Base-by-base conservation (phyloP, 2,329 filamentous ascomycete species). In the Xylariaceae sp. region DNA sequence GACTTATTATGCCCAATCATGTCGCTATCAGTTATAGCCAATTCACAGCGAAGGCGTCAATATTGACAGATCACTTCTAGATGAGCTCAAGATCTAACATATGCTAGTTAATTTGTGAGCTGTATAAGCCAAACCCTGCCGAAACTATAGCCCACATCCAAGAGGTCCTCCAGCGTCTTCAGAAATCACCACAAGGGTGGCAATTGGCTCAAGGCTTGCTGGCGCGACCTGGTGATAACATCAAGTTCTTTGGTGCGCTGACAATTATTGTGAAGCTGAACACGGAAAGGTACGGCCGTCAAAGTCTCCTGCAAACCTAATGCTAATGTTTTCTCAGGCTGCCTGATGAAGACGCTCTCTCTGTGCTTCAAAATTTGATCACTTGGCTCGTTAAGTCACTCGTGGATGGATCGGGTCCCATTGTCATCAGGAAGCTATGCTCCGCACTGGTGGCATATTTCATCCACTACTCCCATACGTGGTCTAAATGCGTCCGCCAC, bases 221-320 rank as follows among this genome's bases (percentile, higher is more conserved):
- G 9, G 77, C 77, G 44, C 85, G 84, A 56, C 75, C 82, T 18
- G 85, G 90, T 61, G 82, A 88, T 56, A 87, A 92, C 64, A 84
- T 94, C 62, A 88, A 89, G 60, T 97, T 97, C 73, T 96, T 96
- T 69, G 94, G 91, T 11, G 93, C 92, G 24, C 80, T 97, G 54
- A 97, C 93, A 0, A 88, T 97, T 61, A 95, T 91, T 44, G 85
- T 97, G 64, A 99, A 97, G 74, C 83, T 97, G 53, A 97, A 97
- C 69, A 88, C 87, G n/a, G 91, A 94, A 68, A 91, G 86, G 88
- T 89, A 75, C 59, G 77, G 65, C 10, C 26, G n/a, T n/a, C 33
- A 24, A 2, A 21, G 6, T 10, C 23, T n/a, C 7, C 10, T 32
- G 29, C 24, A 20, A 3, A 11, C 32, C 30, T 29, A 24, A 49